These are phyloP conservation scores for Kodamaea hsintzibuensis DNA, from an alignment of 805 yeast genomes.

Conservation along the genomic window DNA sequence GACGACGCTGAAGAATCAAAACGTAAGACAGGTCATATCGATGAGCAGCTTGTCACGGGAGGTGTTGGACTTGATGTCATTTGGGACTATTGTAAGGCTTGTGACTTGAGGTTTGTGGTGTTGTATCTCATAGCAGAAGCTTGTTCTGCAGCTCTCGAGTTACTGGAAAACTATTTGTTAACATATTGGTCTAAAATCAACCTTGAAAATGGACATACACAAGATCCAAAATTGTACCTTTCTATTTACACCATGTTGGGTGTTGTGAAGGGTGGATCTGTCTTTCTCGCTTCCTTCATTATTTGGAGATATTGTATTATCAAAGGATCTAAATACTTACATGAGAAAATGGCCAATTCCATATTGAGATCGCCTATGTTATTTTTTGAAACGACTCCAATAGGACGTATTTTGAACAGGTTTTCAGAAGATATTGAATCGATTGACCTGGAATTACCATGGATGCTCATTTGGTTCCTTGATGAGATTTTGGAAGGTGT, in stretches of 20 bases:
- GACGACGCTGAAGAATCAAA: conserved; percentile 12
- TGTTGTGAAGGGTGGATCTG: conserved; percentile 48
- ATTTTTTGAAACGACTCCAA: conserved; percentile 69
- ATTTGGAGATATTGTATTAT: conserved; percentile 56
- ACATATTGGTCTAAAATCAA: conserved; percentile 68
- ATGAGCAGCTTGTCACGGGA: conserved; percentile 54
- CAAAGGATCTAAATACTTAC: conserved; percentile 55
- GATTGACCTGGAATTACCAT: conserved; percentile 59
- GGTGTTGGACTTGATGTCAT: conserved; percentile 57
- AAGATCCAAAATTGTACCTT: conserved; percentile 46
- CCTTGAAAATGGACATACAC: conserved; percentile 40
- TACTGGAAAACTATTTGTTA: conserved; percentile 59
- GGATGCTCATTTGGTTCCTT: conserved; percentile 49
- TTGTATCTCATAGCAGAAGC: conserved; percentile 39
- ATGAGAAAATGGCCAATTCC: conserved; percentile 54
- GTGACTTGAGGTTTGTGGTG: conserved; percentile 28
- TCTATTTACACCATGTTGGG: conserved; percentile 59
- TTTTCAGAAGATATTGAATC: conserved; percentile 62
- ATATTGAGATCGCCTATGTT: conserved; percentile 62
- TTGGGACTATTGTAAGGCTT: conserved; percentile 56
- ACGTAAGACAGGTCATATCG: conserved; percentile 12
- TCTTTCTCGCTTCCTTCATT: conserved; percentile 46
- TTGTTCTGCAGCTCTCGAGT: conserved; percentile 20
- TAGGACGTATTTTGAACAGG: conserved; percentile 66
- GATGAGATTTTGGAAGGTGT: conserved; percentile 43